A percentile compares a stretch with the other conserved stretches of the same genome.
phyloP scores from a whole-genome alignment of 169 alveolate species.

The Eimeria tenella region DNA sequence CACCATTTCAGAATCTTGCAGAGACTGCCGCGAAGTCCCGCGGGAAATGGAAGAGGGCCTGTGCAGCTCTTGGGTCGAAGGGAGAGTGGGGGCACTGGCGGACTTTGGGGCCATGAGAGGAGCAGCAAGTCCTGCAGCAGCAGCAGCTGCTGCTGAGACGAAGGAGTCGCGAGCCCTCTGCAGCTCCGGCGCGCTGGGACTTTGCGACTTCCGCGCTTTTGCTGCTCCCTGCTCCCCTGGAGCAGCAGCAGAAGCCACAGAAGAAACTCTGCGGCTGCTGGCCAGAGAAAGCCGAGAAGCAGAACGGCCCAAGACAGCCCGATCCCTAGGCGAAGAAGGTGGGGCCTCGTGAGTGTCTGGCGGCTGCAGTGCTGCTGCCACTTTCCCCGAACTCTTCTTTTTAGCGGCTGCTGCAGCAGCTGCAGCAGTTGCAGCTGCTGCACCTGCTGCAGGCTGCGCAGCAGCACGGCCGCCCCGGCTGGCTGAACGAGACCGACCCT shows the following conservation, averaged over 20 bases:
- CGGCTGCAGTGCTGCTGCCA: not conserved
- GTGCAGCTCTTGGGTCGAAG: not conserved
- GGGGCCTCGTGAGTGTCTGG: not conserved
- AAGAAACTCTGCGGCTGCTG: constrained; percentile 57
- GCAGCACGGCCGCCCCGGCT: not conserved
- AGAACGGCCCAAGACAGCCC: not conserved
- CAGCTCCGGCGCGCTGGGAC: constrained; percentile 48
- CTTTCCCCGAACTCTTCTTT: not conserved
- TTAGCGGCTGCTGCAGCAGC: not conserved
- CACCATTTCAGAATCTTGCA: constrained; percentile 27
- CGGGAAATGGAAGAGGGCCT: not conserved
- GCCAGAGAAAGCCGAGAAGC: constrained; percentile 49
- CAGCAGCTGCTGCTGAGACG: constrained; percentile 8
- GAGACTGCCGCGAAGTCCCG: not conserved
- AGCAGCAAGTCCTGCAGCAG: not conserved
- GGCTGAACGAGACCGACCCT: not conserved
- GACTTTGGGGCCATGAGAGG: constrained; percentile 16
- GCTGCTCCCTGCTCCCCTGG: not conserved
- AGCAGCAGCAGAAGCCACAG: constrained; percentile 3
- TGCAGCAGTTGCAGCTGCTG: not conserved
- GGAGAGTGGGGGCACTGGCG: constrained; percentile 24
- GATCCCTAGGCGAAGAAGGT: not conserved
- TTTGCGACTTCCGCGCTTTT: not conserved
- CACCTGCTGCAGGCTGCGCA: too few relatives aligned
- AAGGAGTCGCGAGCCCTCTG: not conserved